Evolutionary conservation across 352 stramenopile species (phyloP).

Genomic region (Pseudoperonospora humuli): DNA sequence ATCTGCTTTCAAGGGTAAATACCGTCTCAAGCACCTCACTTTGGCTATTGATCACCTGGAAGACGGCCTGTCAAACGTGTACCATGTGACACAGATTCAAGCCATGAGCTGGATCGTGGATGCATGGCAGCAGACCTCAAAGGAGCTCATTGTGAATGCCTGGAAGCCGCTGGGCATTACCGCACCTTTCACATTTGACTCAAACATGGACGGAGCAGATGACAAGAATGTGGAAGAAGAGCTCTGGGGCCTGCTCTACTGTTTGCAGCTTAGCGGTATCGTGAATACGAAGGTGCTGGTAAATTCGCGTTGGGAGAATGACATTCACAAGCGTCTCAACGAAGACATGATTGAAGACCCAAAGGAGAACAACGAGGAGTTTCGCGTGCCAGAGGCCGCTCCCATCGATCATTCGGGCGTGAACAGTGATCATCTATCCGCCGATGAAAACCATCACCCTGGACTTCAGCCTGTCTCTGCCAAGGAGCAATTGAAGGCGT

Average conservation of each 20-base stretch:
- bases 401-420: conserved; percentile 24
- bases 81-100: conserved; percentile 78
- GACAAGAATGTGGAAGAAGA: conserved; percentile 86
- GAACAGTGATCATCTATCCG: conserved; percentile 10
- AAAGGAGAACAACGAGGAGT: conserved; percentile 76
- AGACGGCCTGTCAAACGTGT: conserved; percentile 67
- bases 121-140: conserved; percentile 70
- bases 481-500: conserved; percentile 81
- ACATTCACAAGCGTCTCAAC: conserved; percentile 85
- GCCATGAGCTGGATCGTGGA: conserved; percentile 84
- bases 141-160: conserved; percentile 67
- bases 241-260: conserved; percentile 81
- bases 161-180: conserved; percentile 72
- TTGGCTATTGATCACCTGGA: conserved; percentile 79
- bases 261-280: conserved; percentile 70
- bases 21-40: conserved; percentile 79
- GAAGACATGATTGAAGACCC: conserved; percentile 85
- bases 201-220: conserved; percentile 37
- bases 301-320: conserved; percentile 85
- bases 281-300: conserved; percentile 85
- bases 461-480: conserved; percentile 37
- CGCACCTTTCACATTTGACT: conserved; percentile 59
- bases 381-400: conserved; percentile 54
- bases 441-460: conserved; percentile 30
- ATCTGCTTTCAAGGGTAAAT: conserved; percentile 79